Base-by-base conservation (phyloP, 148 eudicot genomes). In the Pharnaceum exiguum region DNA sequence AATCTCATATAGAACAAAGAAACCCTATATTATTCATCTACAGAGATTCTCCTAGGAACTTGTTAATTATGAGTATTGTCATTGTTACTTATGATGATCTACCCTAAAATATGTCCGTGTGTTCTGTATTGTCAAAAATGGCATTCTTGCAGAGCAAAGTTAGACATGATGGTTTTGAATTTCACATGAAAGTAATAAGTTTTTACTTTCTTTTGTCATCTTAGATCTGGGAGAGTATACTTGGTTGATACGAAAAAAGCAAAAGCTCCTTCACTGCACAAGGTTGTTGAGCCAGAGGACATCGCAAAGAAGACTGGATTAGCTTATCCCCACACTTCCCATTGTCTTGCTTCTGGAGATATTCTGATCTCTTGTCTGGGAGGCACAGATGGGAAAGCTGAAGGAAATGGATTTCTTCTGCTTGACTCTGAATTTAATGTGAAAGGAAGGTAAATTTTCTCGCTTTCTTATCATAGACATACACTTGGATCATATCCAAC, bases 381-480 rank as follows among this genome's bases (percentile, higher is more conserved):
- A 51, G 95, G 84, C 55, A 78, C 59, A 37, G 93, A 89, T 63
- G 99, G 99, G 47, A 84, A 94, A 25, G 95, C 96, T 2, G 77
- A 94, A 56, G 96, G 95, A 67, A 86, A 73, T 59, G 99, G 99
- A 15, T 94, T 94, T 68, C 99, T 94, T 62, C 76, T 94, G 32
- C 99, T 94, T 3, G 96, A 94, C 75, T 82, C 89, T 4, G 89
- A 89, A 21, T 94, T 94, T 47, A 89, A 94, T 50, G 95, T 94
- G 45, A 89, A 94, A 82, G 99, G 99, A 86, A 94, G 99, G 99
- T 89, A 75, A 46, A 31, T n/a, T n/a, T n/a, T n/a, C n/a, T n/a
- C n/a, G n/a, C n/a, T n/a, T n/a, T n/a, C n/a, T 2, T 5, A 47
- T 10, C 10, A 17, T 46, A 7, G 24, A 19, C 48, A 5, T n/a